Conservation (phyloP, 164 flowering plant genomes). For the Saururus chinensis region DNA sequence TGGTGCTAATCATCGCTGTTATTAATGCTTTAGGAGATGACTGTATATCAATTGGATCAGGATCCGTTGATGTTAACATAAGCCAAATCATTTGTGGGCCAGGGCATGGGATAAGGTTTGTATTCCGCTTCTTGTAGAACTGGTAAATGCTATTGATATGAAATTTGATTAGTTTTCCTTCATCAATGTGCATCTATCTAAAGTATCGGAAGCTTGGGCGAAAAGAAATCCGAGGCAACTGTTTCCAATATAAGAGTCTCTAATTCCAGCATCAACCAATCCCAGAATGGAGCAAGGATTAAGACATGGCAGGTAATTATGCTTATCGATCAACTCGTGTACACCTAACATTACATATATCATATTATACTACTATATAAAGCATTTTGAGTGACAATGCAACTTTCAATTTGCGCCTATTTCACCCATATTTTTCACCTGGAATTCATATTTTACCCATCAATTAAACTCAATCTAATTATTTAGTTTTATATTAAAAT, state of each 20-base stretch:
- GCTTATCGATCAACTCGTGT: too few relatives aligned
- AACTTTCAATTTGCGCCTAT: too few relatives aligned
- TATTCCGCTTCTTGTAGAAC: conserved; percentile 13
- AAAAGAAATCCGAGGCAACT: conserved; percentile 9
- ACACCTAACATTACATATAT: too few relatives aligned
- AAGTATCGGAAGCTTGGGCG: conserved; percentile 56
- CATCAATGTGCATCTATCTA: too few relatives aligned
- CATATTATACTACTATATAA: too few relatives aligned
- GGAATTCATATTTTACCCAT: too few relatives aligned
- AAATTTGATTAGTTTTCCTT: neutral
- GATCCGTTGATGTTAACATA: conserved; percentile 25
- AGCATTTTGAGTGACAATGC: too few relatives aligned
- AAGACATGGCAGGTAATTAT: conserved; percentile 63
- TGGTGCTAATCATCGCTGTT: neutral
- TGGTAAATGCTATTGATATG: conserved; percentile 37
- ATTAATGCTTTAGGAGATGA: conserved; percentile 37
- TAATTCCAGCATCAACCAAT: conserved; percentile 16
- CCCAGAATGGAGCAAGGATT: conserved; percentile 44
- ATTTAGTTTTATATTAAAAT: too few relatives aligned
- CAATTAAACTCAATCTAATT: too few relatives aligned
- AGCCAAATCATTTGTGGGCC: conserved; percentile 37
- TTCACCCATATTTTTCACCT: too few relatives aligned
- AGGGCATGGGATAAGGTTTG: conserved; percentile 59
- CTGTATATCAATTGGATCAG: conserved; percentile 33
- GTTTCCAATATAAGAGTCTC: conserved; percentile 32